These are phyloP conservation scores for Tetrahymena malaccensis DNA, from an alignment of 73 alveolate genomes.

Conservation along the genomic window DNA sequence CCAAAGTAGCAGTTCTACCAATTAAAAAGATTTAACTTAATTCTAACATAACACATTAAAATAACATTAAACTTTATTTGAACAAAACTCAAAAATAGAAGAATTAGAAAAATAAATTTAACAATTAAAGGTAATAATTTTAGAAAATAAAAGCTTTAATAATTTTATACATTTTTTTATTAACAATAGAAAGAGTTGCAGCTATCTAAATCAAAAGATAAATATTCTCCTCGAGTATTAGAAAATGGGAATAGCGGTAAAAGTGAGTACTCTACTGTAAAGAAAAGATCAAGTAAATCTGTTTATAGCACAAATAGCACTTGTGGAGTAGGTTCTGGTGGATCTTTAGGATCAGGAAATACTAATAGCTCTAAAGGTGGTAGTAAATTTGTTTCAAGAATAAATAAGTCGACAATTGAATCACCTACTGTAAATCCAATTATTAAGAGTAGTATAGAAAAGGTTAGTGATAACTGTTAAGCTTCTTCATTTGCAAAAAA, in stretches of 20 bases:
- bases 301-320: neutral
- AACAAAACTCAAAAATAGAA: neutral
- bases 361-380: neutral
- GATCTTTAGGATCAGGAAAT: neutral
- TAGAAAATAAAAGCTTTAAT: neutral
- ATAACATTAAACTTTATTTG: neutral
- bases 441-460: neutral
- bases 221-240: neutral
- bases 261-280: neutral
- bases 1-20: neutral
- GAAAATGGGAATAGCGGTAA: neutral
- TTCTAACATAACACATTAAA: neutral
- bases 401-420: neutral
- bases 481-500: neutral
- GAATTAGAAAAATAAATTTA: neutral
- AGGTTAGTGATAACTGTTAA: neutral
- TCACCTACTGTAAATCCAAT: neutral
- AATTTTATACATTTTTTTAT: neutral
- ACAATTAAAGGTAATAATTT: neutral
- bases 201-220: neutral
- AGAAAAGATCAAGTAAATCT: neutral
- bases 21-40: neutral
- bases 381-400: neutral
- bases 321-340: neutral
- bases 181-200: neutral